Percentiles rank a stretch among this genome's conserved stretches.
Conservation (phyloP, 2,329 filamentous ascomycete species). For the Colletotrichum liaoningense region DNA sequence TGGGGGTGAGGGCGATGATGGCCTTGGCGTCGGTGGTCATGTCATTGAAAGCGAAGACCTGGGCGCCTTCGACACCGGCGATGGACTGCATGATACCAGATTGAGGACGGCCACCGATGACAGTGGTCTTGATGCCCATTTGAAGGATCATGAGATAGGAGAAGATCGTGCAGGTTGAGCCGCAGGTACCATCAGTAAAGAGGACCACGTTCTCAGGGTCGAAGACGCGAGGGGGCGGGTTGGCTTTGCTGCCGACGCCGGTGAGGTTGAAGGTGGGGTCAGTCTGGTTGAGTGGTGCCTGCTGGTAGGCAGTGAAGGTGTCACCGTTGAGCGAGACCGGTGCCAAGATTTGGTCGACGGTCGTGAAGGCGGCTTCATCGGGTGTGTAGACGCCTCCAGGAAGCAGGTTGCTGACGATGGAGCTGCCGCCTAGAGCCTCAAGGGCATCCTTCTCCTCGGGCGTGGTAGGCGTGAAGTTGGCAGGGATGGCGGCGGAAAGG, state of each 20-base stretch:
- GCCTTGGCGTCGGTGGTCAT: constrained; percentile 43
- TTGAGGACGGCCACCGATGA: constrained; percentile 57
- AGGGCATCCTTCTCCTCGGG: constrained; percentile 53
- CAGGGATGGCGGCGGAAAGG: constrained; percentile 46
- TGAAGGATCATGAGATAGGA: constrained; percentile 64
- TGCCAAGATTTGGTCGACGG: constrained; percentile 45
- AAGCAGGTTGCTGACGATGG: constrained; percentile 56
- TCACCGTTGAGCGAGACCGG: constrained; percentile 55
- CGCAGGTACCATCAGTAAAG: constrained; percentile 66
- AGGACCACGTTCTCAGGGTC: constrained; percentile 63
- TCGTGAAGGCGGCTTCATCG: constrained; percentile 43
- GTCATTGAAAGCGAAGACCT: constrained; percentile 46
- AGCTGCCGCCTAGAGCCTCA: constrained; percentile 58
- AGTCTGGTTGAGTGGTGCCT: constrained; percentile 52
- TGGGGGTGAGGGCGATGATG: constrained; percentile 40
- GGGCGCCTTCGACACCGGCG: constrained; percentile 59
- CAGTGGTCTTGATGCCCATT: constrained; percentile 59
- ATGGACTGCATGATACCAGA: constrained; percentile 60
- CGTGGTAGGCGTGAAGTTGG: constrained; percentile 44
- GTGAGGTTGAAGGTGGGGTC: constrained; percentile 52
- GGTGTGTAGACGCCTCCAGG: constrained; percentile 62
- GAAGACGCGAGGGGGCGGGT: constrained; percentile 59
- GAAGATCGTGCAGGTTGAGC: constrained; percentile 66
- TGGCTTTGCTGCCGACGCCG: constrained; percentile 52
- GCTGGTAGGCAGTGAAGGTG: constrained; percentile 59